Conservation (phyloP, 2,329 filamentous ascomycete genomes). For the Fusarium paranaense region DNA sequence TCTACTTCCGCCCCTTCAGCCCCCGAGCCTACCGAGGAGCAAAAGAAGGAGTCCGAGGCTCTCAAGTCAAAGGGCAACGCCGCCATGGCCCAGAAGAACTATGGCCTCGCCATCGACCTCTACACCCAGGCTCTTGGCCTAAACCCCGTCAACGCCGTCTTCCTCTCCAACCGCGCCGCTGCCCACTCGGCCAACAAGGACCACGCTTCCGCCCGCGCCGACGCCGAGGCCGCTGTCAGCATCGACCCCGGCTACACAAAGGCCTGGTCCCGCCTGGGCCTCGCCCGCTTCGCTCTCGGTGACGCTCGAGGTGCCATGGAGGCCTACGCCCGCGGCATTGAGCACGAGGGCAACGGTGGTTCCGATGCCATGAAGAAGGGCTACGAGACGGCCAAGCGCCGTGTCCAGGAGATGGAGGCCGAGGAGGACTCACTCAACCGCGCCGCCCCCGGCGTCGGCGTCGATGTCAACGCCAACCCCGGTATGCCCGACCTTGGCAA, state of each 20-base stretch:
- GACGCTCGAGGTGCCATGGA: conserved; percentile 94
- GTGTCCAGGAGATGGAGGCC: conserved; percentile 82
- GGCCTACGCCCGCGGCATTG: conserved; percentile 92
- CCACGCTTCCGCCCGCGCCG: conserved; percentile 84
- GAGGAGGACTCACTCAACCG: conserved; percentile 55
- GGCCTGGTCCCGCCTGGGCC: conserved; percentile 92
- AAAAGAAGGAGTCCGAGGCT: conserved; percentile 84
- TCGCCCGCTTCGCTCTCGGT: conserved; percentile 91
- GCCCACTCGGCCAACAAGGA: conserved; percentile 88
- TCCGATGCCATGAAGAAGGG: conserved; percentile 98
- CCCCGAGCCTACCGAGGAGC: conserved; percentile 58
- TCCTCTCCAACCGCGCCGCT: conserved; percentile 96
- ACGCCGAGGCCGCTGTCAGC: conserved; percentile 90
- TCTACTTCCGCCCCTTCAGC: conserved; percentile 40
- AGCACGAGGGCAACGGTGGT: conserved; percentile 92
- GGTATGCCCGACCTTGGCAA: conserved; percentile 76
- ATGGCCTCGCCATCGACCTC: conserved; percentile 81
- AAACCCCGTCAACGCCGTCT: conserved; percentile 89
- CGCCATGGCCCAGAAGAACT: conserved; percentile 95
- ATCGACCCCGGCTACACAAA: conserved; percentile 96
- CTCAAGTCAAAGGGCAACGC: conserved; percentile 93
- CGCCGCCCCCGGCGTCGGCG: conserved; percentile 62
- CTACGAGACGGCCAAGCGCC: conserved; percentile 90
- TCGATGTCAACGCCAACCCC: conserved; percentile 60
- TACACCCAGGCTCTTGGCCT: conserved; percentile 90